A percentile compares a stretch with the other conserved stretches of the same genome.
phyloP scores from a whole-genome alignment of 257 asterid genomes.

The Fraxinus pennsylvanica region DNA sequence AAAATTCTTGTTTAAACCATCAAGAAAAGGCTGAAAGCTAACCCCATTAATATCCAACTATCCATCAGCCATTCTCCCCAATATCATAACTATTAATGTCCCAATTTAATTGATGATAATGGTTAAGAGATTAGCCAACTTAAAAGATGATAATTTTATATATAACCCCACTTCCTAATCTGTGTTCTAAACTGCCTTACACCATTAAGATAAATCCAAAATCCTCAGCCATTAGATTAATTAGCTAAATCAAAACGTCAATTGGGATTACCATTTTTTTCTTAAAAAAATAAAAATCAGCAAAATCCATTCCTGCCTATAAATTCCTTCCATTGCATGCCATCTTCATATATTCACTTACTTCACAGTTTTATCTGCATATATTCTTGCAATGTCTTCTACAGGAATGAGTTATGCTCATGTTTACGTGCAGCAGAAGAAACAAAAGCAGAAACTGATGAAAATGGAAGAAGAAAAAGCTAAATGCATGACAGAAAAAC shows the following conservation, averaged over 20 bases:
- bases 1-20: neutral
- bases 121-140: conserved; percentile 24
- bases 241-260: neutral
- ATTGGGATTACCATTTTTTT: neutral
- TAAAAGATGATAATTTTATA: conserved; percentile 28
- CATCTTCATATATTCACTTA: neutral
- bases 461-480: conserved; percentile 33
- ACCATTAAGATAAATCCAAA: conserved; percentile 17
- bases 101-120: conserved; percentile 20
- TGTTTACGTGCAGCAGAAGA: conserved; percentile 44
- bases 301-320: conserved; percentile 27
- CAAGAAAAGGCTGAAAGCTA: conserved; percentile 35
- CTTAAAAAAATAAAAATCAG: too few relatives aligned
- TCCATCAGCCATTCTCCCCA: conserved; percentile 28
- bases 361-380: neutral
- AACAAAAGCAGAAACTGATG: conserved; percentile 34
- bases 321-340: conserved; percentile 25
- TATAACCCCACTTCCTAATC: conserved; percentile 32
- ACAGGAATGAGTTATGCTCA: conserved; percentile 48
- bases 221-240: conserved; percentile 8
- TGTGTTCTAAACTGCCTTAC: conserved; percentile 14
- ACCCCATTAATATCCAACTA: conserved; percentile 31
- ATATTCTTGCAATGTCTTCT: conserved; percentile 41
- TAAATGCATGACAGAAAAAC: conserved; percentile 14
- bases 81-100: neutral